phyloP scores from a whole-genome alignment of 768 basidiomycete species.

The Collybia nuda region DNA sequence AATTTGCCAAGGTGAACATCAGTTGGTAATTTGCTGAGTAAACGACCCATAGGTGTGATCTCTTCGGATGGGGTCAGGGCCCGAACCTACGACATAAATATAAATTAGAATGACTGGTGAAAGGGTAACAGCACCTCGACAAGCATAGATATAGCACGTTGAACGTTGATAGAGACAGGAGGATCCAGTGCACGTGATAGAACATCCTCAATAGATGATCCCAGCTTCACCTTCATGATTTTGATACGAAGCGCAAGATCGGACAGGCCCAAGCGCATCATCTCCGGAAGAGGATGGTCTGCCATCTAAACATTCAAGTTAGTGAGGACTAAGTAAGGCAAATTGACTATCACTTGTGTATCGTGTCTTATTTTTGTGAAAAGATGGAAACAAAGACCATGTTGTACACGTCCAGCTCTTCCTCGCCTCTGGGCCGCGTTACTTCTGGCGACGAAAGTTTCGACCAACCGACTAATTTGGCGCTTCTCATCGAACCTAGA shows the following conservation, averaged over 20 bases:
- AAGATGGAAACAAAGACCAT: conserved; percentile 91
- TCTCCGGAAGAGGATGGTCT: conserved; percentile 91
- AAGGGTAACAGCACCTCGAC: conserved; percentile 61
- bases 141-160: conserved; percentile 86
- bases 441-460: conserved; percentile 89
- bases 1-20: conserved; percentile 97
- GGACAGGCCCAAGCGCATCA: conserved; percentile 89
- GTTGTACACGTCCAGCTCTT: conserved; percentile 87
- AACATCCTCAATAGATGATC: conserved; percentile 85
- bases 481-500: conserved; percentile 93
- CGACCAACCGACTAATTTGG: conserved; percentile 87
- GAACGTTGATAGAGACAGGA: conserved; percentile 81
- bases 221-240: conserved; percentile 89
- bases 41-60: conserved; percentile 90
- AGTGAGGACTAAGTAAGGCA: background rate
- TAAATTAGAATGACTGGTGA: background rate
- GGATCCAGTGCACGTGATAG: conserved; percentile 88
- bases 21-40: conserved; percentile 89
- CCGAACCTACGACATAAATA: conserved; percentile 53
- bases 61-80: conserved; percentile 86
- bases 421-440: conserved; percentile 90
- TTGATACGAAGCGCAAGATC: conserved; percentile 91
- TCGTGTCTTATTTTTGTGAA: conserved; percentile 90
- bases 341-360: conserved; percentile 49
- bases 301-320: conserved; percentile 56